These are phyloP conservation scores for Kwoniella botswanensis DNA, from an alignment of 768 basidiomycete species.

Conservation along the genomic window DNA sequence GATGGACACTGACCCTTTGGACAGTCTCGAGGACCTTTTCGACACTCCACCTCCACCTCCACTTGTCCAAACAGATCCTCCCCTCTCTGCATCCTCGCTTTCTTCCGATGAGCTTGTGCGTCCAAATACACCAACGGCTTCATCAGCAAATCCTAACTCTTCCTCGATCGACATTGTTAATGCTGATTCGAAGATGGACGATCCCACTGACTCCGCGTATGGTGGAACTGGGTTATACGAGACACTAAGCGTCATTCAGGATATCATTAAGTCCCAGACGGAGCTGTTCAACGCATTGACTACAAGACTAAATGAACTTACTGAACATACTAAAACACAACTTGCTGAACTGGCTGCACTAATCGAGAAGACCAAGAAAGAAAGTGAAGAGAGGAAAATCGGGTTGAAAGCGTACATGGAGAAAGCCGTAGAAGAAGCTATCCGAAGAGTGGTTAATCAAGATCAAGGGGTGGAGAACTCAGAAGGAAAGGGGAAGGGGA, in stretches of 20 bases:
- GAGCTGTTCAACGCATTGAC: background rate
- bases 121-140: too few relatives aligned
- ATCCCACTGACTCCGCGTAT: background rate
- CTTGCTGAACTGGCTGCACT: background rate
- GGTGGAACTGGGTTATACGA: background rate
- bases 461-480: background rate
- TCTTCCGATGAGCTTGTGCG: background rate
- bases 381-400: background rate
- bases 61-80: background rate
- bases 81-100: background rate
- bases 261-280: constrained; percentile 1
- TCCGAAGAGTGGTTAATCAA: background rate
- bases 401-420: constrained; percentile 2
- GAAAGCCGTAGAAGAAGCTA: background rate
- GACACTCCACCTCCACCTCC: background rate
- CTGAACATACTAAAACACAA: background rate
- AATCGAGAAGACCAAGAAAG: background rate
- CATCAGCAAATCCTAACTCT: too few relatives aligned
- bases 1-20: background rate
- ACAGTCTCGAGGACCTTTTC: background rate
- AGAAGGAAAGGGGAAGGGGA: background rate
- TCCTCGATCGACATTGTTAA: too few relatives aligned
- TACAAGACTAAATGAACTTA: background rate
- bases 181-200: too few relatives aligned
- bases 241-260: background rate